These are phyloP conservation scores for Kluyveromyces wickerhamii DNA, from an alignment of 805 yeast species.

Conservation along the genomic window DNA sequence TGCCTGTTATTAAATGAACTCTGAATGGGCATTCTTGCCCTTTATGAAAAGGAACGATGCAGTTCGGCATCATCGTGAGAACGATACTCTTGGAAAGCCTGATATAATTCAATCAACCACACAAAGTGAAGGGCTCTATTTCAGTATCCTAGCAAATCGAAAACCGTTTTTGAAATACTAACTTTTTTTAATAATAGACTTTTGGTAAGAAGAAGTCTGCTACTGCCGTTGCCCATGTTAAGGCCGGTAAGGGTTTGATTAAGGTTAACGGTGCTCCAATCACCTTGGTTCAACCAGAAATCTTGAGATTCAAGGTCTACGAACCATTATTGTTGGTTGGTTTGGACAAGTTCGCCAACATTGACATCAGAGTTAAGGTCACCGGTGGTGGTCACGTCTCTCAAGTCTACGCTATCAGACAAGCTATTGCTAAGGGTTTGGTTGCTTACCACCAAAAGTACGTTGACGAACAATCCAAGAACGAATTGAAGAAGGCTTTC, in stretches of 20 bases:
- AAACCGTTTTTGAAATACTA: not conserved
- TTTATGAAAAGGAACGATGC: too few species aligned
- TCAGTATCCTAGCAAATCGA: too few species aligned
- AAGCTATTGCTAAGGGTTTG: conserved; percentile 99
- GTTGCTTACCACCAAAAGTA: conserved; percentile 99
- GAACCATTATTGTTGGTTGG: conserved; percentile 98
- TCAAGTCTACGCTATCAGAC: conserved; percentile 99
- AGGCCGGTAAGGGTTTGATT: conserved; percentile 98
- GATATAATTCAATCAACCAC: too few species aligned
- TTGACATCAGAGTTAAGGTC: conserved; percentile 98
- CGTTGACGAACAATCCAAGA: conserved; percentile 99
- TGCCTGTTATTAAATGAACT: too few species aligned
- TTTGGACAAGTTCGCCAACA: conserved; percentile 95
- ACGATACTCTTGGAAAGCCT: too few species aligned
- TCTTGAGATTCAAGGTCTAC: conserved; percentile 98
- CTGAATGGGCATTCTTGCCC: too few species aligned
- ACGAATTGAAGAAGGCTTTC: conserved; percentile 97
- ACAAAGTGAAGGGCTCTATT: too few species aligned
- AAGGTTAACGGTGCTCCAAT: conserved; percentile 99
- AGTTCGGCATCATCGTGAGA: too few species aligned
- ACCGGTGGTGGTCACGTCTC: conserved; percentile 99
- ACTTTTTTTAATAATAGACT: conserved; percentile 46
- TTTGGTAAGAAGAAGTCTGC: conserved; percentile 99
- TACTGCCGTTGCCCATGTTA: conserved; percentile 99
- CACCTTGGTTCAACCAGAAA: conserved; percentile 98